Evolutionary conservation across 108 stramenopile genomes (phyloP), one percentile per base, ranked within the genome.

Genomic region (Poteriospumella lacustris): DNA sequence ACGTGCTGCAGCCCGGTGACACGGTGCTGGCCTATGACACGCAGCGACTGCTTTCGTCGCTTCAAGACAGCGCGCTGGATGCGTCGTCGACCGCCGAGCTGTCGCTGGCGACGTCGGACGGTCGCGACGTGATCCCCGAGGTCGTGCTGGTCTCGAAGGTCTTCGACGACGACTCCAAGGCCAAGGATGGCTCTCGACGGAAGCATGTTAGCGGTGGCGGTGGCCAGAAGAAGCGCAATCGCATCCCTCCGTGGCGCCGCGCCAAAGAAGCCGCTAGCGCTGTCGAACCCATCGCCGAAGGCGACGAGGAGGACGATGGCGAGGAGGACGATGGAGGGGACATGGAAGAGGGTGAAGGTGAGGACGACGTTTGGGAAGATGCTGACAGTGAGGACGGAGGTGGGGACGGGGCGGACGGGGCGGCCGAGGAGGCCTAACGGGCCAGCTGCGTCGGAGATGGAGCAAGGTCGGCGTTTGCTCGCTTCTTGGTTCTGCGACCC

Each of bases 61-160:
- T n/a, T n/a, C 29, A 64, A 9, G 60, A 64, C 29, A 5, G 33
- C 12, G 29, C 15, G 15, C 5, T 64, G 33, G 31, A 64, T 12
- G 31, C 9, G 24, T 24, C 36, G 5, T 19, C 29, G 9, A 31
- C 36, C 60, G 60, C 28, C 31, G n/a, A n/a, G n/a, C n/a, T n/a
- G n/a, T n/a, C n/a, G n/a, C n/a, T n/a, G n/a, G n/a, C n/a, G n/a
- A n/a, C n/a, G n/a, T n/a, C n/a, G n/a, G n/a, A n/a, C n/a, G n/a
- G n/a, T 28, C 58, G 76, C 42, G 79, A 34, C 9, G 91, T 87
- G 72, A 68, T 97, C 15, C 97, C 96, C 0, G 94, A 97, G 75
- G 93, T 96, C 36, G 84, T 99, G 29, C 80, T 97, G n/a, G 89
- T 98, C 41, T 87, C 96, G n/a, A 99, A 98, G 78, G 80, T 95